Percentiles rank a stretch among this genome's conserved stretches.
phyloP scores from a whole-genome alignment of 805 yeast genomes.

The Nakazawaea pomicola region DNA sequence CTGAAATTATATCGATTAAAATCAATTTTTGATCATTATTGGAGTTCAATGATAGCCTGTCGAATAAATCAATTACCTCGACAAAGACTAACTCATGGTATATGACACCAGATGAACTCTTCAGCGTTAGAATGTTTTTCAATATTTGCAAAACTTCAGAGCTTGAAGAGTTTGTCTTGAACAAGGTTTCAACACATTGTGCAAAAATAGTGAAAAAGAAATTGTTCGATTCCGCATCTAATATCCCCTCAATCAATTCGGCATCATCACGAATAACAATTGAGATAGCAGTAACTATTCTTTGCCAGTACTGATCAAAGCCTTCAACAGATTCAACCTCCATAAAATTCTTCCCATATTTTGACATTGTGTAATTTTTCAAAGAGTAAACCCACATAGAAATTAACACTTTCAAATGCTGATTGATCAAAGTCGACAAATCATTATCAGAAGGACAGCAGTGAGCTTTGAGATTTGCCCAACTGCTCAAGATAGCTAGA shows the following conservation, averaged over 20 bases:
- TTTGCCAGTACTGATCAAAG: slow-evolving; percentile 67
- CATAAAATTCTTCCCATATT: slow-evolving; percentile 38
- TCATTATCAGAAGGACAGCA: slow-evolving; percentile 32
- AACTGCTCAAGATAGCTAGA: slow-evolving; percentile 69
- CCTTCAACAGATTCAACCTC: slow-evolving; percentile 38
- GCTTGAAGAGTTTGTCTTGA: slow-evolving; percentile 30
- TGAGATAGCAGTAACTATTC: slow-evolving; percentile 71
- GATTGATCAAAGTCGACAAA: slow-evolving; percentile 43
- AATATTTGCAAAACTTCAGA: slow-evolving; percentile 52
- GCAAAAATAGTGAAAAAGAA: slow-evolving; percentile 80
- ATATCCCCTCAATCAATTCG: slow-evolving; percentile 35
- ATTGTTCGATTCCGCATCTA: slow-evolving; percentile 54
- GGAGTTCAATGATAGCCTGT: slow-evolving; percentile 61
- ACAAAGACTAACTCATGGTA: slow-evolving; percentile 65
- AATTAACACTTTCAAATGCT: slow-evolving; percentile 54
- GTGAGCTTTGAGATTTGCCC: slow-evolving; percentile 39
- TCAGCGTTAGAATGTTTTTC: slow-evolving; percentile 48
- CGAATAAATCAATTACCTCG: slow-evolving; percentile 73
- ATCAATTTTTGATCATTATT: slow-evolving; percentile 38
- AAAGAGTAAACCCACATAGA: slow-evolving; percentile 79
- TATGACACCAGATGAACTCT: slow-evolving; percentile 51
- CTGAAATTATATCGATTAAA: slow-evolving; percentile 52
- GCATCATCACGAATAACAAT: slow-evolving; percentile 51
- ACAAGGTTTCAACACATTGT: slow-evolving; percentile 73
- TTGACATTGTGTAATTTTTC: slow-evolving; percentile 66